phyloP scores from a whole-genome alignment of 1,139 yeast genomes.

The Suhomyces anneliseae region DNA sequence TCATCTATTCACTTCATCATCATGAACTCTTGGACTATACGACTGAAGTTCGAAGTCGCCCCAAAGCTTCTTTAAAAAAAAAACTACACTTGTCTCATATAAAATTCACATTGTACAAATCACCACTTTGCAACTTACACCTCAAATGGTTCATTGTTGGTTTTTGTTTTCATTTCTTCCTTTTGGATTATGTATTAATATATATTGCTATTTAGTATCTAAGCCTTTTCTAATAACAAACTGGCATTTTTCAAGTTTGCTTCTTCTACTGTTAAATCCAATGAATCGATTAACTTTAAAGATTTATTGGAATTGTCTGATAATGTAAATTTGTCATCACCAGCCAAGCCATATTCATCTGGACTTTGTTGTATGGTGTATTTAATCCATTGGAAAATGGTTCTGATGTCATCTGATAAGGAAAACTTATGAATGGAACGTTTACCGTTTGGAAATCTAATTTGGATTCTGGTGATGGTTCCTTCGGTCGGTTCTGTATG shows the following conservation, averaged over 20 bases:
- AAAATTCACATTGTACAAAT: background rate
- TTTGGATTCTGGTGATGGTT: conserved; percentile 74
- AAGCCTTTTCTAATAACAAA: conserved; percentile 59
- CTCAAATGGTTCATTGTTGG: too few relatives aligned
- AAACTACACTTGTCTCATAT: too few relatives aligned
- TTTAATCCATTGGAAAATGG: conserved; percentile 45
- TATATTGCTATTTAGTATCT: conserved; percentile 3
- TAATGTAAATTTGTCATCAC: conserved; percentile 41
- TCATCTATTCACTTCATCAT: too few relatives aligned
- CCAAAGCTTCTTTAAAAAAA: too few relatives aligned
- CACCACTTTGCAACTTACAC: background rate
- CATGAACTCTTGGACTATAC: too few relatives aligned
- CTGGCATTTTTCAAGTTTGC: conserved; percentile 84
- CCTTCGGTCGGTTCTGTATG: conserved; percentile 66
- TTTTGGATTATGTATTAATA: conserved; percentile 8
- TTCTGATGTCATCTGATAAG: conserved; percentile 41
- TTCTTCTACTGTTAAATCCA: conserved; percentile 63
- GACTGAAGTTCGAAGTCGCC: too few relatives aligned
- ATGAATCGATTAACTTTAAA: conserved; percentile 59
- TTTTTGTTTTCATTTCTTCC: background rate
- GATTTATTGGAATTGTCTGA: conserved; percentile 69
- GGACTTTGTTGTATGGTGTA: conserved; percentile 56
- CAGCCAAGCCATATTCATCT: conserved; percentile 46
- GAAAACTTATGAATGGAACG: conserved; percentile 75
- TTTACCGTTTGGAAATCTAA: conserved; percentile 83